phyloP scores from a whole-genome alignment of 352 stramenopile genomes.

The Thraustochytrium sp. region DNA sequence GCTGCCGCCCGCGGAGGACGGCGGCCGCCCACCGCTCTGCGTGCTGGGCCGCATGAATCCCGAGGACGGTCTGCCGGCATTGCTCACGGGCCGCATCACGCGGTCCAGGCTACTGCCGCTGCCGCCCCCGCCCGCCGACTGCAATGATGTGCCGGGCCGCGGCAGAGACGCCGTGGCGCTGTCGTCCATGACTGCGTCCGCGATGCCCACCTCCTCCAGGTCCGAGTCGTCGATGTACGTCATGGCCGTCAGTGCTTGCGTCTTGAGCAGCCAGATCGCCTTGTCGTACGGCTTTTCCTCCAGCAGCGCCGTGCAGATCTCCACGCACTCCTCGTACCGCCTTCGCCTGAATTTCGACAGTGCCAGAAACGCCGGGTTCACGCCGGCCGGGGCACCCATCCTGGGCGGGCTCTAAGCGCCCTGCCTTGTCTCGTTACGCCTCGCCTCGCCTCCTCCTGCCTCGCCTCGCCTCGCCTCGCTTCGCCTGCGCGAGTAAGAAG shows the following conservation, averaged over 20 bases:
- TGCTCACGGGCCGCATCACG: slow-evolving; percentile 73
- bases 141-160: slow-evolving; percentile 74
- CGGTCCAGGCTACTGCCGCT: slow-evolving; percentile 53
- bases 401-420: background rate
- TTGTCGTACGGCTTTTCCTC: slow-evolving; percentile 75
- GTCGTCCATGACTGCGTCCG: slow-evolving; percentile 82
- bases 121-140: slow-evolving; percentile 61
- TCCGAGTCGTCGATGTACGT: slow-evolving; percentile 85
- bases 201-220: slow-evolving; percentile 77
- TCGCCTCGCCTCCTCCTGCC: too few relatives aligned
- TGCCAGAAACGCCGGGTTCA: slow-evolving; percentile 73
- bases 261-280: slow-evolving; percentile 82
- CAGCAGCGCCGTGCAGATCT: slow-evolving; percentile 73
- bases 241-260: slow-evolving; percentile 71
- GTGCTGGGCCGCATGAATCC: slow-evolving; percentile 76
- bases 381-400: slow-evolving; percentile 44
- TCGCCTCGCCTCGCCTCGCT: too few relatives aligned
- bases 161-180: slow-evolving; percentile 79
- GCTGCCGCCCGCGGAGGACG: background rate
- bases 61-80: slow-evolving; percentile 68
- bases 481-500: too few relatives aligned
- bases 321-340: slow-evolving; percentile 69
- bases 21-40: slow-evolving; percentile 45
- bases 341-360: slow-evolving; percentile 66
- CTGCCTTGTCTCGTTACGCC: too few relatives aligned